Percentiles rank a stretch among this genome's conserved stretches.
phyloP scores from a whole-genome alignment of 345 rosid genomes.

The Microthlaspi erraticum region DNA sequence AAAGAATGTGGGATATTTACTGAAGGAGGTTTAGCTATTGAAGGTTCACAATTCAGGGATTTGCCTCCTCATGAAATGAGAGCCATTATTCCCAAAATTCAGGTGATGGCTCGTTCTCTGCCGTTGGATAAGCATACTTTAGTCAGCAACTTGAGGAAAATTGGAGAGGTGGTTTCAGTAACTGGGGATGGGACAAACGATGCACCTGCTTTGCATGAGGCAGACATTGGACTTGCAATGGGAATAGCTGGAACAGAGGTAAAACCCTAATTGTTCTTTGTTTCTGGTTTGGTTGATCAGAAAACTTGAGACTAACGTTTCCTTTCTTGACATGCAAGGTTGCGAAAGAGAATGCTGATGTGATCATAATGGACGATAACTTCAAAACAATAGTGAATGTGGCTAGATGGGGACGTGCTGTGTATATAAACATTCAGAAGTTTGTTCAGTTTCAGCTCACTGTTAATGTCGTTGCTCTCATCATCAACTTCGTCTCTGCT shows the following conservation, averaged over 20 bases:
- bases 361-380: conserved; percentile 84
- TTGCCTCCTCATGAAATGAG: conserved; percentile 63
- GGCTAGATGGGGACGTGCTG: conserved; percentile 84
- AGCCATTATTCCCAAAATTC: conserved; percentile 65
- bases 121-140: conserved; percentile 65
- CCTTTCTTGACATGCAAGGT: conserved; percentile 51
- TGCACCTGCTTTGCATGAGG: conserved; percentile 93
- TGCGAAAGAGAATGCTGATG: conserved; percentile 85
- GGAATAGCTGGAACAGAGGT: conserved; percentile 98
- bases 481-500: conserved; percentile 74
- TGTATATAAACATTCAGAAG: conserved; percentile 81
- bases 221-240: conserved; percentile 97
- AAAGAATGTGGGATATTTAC: conserved; percentile 71
- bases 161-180: conserved; percentile 80
- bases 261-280: conserved; percentile 7
- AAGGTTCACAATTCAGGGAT: conserved; percentile 68
- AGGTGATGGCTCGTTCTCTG: conserved; percentile 74
- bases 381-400: conserved; percentile 75
- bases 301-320: conserved; percentile 1
- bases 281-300: neutral
- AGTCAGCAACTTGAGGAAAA: conserved; percentile 53
- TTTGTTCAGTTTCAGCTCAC: conserved; percentile 87
- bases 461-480: conserved; percentile 73
- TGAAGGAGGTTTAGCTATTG: conserved; percentile 72
- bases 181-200: conserved; percentile 98